Percentiles rank a stretch among this genome's conserved stretches.
These are phyloP conservation scores for Miscanthus lutarioriparius DNA, from an alignment of 176 grass and related monocot species.

Conservation along the genomic window DNA sequence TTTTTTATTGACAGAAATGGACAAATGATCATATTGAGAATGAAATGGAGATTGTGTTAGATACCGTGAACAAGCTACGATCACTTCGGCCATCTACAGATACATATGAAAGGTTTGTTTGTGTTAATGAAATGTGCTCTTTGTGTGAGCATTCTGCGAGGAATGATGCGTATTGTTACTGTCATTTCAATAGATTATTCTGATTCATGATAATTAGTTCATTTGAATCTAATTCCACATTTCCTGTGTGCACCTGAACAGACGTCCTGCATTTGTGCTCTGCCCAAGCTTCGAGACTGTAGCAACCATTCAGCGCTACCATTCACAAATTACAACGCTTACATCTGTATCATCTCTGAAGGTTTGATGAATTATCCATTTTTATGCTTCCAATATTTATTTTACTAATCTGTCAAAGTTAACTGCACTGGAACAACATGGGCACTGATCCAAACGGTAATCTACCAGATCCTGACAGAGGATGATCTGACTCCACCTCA, in stretches of 20 bases:
- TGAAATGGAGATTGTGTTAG: constrained; percentile 55
- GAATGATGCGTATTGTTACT: not conserved
- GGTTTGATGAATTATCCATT: constrained; percentile 24
- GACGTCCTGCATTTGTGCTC: constrained; percentile 51
- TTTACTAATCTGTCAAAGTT: not conserved
- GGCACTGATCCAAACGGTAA: not conserved
- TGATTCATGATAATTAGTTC: not conserved
- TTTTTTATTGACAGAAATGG: constrained; percentile 48
- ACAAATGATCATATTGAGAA: constrained; percentile 55
- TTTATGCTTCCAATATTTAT: not conserved
- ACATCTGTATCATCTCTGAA: constrained; percentile 56
- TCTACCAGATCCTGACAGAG: constrained; percentile 46
- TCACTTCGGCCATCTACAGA: constrained; percentile 51
- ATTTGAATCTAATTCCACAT: not conserved
- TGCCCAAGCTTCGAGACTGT: constrained; percentile 33
- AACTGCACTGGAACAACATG: not conserved
- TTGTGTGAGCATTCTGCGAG: not conserved
- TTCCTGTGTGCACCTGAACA: constrained; percentile 22
- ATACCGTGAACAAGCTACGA: constrained; percentile 51
- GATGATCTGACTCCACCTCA: constrained; percentile 47
- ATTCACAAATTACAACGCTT: constrained; percentile 50
- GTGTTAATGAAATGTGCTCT: not conserved
- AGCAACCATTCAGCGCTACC: constrained; percentile 39
- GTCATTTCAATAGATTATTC: not conserved
- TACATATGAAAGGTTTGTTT: constrained; percentile 49